phyloP scores from a whole-genome alignment of 805 yeast genomes.

The Naumovozyma dairenensis region DNA sequence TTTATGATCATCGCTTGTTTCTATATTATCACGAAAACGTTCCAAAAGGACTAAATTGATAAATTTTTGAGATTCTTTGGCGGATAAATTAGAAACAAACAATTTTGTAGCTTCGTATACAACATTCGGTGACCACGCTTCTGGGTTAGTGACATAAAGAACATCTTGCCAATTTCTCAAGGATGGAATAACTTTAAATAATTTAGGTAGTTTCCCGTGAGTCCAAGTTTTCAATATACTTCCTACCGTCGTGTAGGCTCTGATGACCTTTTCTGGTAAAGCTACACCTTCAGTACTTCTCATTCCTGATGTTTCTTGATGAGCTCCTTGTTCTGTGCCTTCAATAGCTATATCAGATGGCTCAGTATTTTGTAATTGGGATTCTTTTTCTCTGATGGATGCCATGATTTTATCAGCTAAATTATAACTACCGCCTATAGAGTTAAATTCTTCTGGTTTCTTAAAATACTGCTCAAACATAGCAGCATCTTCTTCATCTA shows the following conservation, averaged over 20 bases:
- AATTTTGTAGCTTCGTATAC: slow-evolving; percentile 90
- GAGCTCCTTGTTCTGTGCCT: slow-evolving; percentile 11
- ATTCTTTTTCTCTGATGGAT: slow-evolving; percentile 68
- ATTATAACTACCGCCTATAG: slow-evolving; percentile 42
- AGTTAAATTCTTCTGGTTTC: slow-evolving; percentile 29
- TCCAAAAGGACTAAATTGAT: slow-evolving; percentile 59
- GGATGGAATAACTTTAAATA: slow-evolving; percentile 90
- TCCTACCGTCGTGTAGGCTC: slow-evolving; percentile 89
- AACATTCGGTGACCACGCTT: slow-evolving; percentile 89
- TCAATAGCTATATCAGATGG: slow-evolving; percentile 13
- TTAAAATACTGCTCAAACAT: slow-evolving; percentile 71
- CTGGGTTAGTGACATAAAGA: slow-evolving; percentile 85
- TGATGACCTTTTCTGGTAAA: slow-evolving; percentile 92
- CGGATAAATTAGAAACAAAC: slow-evolving; percentile 80
- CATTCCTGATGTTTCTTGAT: slow-evolving; percentile 17
- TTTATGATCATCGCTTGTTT: slow-evolving; percentile 62
- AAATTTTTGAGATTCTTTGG: slow-evolving; percentile 82
- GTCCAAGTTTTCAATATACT: slow-evolving; percentile 78
- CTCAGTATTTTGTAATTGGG: slow-evolving; percentile 13
- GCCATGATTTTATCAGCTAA: slow-evolving; percentile 93
- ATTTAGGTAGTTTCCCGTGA: slow-evolving; percentile 93
- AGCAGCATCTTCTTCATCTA: slow-evolving; percentile 75
- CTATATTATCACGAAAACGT: slow-evolving; percentile 61
- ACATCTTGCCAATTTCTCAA: slow-evolving; percentile 94
- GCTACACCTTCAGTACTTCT: slow-evolving; percentile 63